Percentiles rank a stretch among this genome's conserved stretches.
These are phyloP conservation scores for Clitoria ternatea DNA, from an alignment of 306 rosid genomes.

Conservation along the genomic window DNA sequence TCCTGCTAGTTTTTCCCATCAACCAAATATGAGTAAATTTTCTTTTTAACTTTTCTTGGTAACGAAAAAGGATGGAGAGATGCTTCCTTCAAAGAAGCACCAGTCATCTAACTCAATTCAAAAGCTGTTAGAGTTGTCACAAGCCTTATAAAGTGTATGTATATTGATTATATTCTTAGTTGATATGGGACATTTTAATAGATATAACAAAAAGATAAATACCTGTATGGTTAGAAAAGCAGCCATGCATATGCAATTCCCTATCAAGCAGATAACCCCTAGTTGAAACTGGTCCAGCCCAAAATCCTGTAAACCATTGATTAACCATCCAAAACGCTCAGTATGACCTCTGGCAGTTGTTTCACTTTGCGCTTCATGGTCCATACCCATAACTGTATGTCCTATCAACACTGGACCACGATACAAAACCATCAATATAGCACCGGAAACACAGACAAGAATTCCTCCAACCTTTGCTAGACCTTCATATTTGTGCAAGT, in stretches of 20 bases:
- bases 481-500: conserved; percentile 68
- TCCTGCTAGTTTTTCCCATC: no score
- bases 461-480: conserved; percentile 85
- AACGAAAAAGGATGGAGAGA: no score
- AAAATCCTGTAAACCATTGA: conserved; percentile 44
- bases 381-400: conserved; percentile 33
- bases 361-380: conserved; percentile 37
- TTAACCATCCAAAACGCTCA: conserved; percentile 75
- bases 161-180: no score
- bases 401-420: conserved; percentile 77
- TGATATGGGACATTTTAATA: no score
- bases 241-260: conserved; percentile 97
- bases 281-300: conserved; percentile 72
- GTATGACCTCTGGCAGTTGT: conserved; percentile 82
- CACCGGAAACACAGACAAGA: conserved; percentile 78
- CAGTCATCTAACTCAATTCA: no score
- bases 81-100: no score
- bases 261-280: conserved; percentile 85
- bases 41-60: no score
- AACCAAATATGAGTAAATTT: no score
- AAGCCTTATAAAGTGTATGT: no score
- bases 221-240: conserved; percentile 87
- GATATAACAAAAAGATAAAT: conserved; percentile 13
- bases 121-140: no score
- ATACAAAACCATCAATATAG: conserved; percentile 72